Base-by-base conservation (phyloP, 2,329 filamentous ascomycete genomes). In the Anthostomella pinea region DNA sequence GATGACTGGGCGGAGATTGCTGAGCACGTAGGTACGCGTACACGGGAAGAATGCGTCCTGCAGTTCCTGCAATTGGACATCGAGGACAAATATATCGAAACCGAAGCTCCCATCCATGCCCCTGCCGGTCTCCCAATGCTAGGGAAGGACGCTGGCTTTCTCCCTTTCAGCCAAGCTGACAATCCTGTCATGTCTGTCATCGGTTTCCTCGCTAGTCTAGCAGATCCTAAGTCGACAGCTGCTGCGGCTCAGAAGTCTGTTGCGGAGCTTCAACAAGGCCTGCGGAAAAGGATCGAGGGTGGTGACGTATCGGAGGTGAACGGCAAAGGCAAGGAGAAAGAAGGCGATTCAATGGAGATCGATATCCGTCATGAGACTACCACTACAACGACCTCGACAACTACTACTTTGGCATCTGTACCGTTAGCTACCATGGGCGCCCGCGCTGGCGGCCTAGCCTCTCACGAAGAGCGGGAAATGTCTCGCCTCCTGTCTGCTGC, bases 171-270 rank as follows among this genome's bases (percentile, higher is more conserved):
- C 60, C 87, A 95, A 59, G 83, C 86, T 10, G 93, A 98, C 56
- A 98, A 97, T 63, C 91, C 94, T 0, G 87, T 98, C 46, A 84
- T 98, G 77, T 95, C 90, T 14, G 93, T 97, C 3, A 87, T 98
- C 51, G 86, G 87, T 35, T 98, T 96, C 71, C 73, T 98, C 8
- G 91, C 91, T 31, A 87, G 88, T 47, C 78, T 98, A 41, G 87
- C 90, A 2, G 90, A 96, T 49, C 91, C 93, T 1, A 83, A 82
- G 29, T 88, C 91, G 47, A 90, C 93, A 3, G 91, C 93, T 1
- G 90, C 89, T 0, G 91, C 93, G 1, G 90, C 91, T 7, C 88
- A 85, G 51, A 88, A 85, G 53, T 93, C 87, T 15, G 86, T 94
- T 2, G 85, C 87, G 24, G 85, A 91, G 54, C 85, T 97, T 64